Evolutionary conservation across 1,284 basidiomycete species (phyloP).

Genomic region (Inonotus hispidus): DNA sequence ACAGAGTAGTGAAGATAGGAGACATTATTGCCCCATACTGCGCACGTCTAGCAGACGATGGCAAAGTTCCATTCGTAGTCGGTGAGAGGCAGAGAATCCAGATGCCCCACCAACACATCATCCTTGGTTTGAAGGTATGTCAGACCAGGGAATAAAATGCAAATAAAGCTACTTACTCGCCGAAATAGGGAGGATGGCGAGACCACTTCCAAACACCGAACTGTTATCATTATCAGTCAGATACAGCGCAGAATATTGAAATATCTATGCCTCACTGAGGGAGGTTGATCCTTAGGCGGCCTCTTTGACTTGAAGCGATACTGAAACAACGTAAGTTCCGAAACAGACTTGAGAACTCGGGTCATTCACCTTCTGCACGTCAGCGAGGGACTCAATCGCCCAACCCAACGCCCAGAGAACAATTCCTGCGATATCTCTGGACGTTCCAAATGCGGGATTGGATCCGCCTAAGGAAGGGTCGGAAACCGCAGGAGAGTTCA

Average conservation of each 20-base stretch:
- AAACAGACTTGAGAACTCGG: background rate
- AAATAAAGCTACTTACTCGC: constrained; percentile 46
- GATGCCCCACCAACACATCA: constrained; percentile 70
- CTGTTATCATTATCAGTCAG: constrained; percentile 26
- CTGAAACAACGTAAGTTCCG: constrained; percentile 27
- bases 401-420: constrained; percentile 63
- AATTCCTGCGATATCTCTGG: constrained; percentile 63
- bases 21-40: constrained; percentile 57
- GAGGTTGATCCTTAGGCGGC: constrained; percentile 48
- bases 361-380: constrained; percentile 55
- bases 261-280: constrained; percentile 31
- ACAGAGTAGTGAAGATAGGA: constrained; percentile 63
- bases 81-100: constrained; percentile 62
- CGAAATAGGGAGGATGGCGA: constrained; percentile 71
- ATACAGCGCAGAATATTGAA: background rate
- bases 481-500: constrained; percentile 65
- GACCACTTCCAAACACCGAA: constrained; percentile 56
- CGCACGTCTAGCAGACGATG: constrained; percentile 41
- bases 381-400: constrained; percentile 53
- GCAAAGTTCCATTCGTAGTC: constrained; percentile 40
- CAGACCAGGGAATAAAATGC: background rate
- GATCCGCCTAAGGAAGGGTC: constrained; percentile 38
- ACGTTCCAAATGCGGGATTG: constrained; percentile 54
- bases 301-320: constrained; percentile 50
- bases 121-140: constrained; percentile 34